Evolutionary conservation across 176 grass and related monocot species (phyloP).

Genomic region (Hyparrhenia diplandra): DNA sequence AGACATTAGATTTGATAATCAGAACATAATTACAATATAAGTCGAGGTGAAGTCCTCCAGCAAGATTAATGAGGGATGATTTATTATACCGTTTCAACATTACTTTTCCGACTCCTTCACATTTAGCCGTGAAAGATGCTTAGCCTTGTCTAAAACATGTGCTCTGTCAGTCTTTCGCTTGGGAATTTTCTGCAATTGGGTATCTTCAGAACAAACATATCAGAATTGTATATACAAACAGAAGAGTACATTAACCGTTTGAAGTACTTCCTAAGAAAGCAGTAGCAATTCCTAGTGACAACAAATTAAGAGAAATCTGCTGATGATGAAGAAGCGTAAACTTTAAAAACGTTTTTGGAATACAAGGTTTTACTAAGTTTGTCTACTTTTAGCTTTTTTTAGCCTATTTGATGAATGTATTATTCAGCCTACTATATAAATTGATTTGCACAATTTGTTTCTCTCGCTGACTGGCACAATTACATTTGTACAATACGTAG

Average conservation of each 20-base stretch:
- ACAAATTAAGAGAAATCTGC: not conserved
- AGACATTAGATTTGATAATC: no score
- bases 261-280: not conserved
- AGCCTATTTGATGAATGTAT: not conserved
- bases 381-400: not conserved
- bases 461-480: not conserved
- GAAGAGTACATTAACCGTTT: not conserved
- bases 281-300: not conserved
- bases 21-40: no score
- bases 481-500: not conserved
- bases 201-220: conserved; percentile 82
- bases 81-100: conserved; percentile 84
- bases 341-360: not conserved
- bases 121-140: conserved; percentile 85
- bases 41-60: not conserved
- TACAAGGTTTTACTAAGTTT: not conserved
- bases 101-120: conserved; percentile 83
- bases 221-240: conserved; percentile 24
- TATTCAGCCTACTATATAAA: not conserved
- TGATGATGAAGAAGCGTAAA: not conserved
- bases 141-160: conserved; percentile 88
- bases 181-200: conserved; percentile 99
- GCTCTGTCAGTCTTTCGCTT: conserved; percentile 88
- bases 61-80: no score
- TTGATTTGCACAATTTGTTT: not conserved